Evolutionary conservation across 75 land plant genomes (phyloP).

Genomic region (Pinus tabuliformis): DNA sequence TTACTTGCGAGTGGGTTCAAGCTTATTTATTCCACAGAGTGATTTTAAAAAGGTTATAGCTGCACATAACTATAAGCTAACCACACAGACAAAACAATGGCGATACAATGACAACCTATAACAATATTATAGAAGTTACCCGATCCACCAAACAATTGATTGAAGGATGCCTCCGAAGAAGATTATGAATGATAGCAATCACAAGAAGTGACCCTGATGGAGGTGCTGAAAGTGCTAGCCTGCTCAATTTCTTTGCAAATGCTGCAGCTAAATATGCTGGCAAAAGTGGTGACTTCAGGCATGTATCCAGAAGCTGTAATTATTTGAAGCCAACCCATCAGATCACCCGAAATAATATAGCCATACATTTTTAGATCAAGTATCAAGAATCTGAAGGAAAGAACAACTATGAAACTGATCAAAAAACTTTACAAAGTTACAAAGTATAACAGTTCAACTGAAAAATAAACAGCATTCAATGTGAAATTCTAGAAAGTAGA

Average conservation of each 20-base stretch:
- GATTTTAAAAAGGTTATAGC: background rate
- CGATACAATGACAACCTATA: background rate
- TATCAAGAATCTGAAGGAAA: too few relatives aligned
- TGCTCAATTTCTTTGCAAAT: slow-evolving; percentile 91
- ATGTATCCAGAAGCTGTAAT: slow-evolving; percentile 86
- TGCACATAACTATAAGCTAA: background rate
- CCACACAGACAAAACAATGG: background rate
- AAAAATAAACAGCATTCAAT: background rate
- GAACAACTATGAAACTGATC: background rate
- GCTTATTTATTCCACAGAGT: background rate
- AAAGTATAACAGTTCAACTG: background rate
- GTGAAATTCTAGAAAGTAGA: too few relatives aligned
- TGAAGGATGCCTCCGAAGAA: slow-evolving; percentile 94
- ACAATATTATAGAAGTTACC: slow-evolving; percentile 34
- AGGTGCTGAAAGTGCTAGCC: slow-evolving; percentile 72
- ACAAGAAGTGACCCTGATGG: slow-evolving; percentile 87
- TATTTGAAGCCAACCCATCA: background rate
- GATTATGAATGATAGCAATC: slow-evolving; percentile 91
- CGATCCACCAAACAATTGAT: slow-evolving; percentile 86
- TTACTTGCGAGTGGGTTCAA: background rate
- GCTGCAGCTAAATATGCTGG: slow-evolving; percentile 99
- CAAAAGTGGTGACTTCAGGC: slow-evolving; percentile 84
- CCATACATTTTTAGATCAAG: too few relatives aligned
- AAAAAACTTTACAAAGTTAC: background rate
- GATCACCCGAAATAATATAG: background rate